phyloP scores from a whole-genome alignment of 2,329 filamentous ascomycete species.

The Elsinoe fawcettii region DNA sequence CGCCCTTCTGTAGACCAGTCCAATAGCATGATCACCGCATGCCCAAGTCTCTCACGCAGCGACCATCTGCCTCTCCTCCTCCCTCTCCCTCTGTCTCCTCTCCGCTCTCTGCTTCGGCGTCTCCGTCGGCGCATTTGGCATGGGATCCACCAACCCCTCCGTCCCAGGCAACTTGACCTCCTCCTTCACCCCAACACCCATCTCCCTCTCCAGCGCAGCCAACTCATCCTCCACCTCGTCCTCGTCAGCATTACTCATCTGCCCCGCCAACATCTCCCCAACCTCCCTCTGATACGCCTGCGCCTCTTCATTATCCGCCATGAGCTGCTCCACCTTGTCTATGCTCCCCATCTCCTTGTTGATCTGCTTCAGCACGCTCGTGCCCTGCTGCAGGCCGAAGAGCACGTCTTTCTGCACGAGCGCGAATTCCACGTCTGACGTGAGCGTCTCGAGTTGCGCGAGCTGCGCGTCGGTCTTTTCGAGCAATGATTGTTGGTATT shows the following conservation, averaged over 20 bases:
- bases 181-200: constrained; percentile 30
- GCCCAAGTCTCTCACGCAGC: constrained; percentile 20
- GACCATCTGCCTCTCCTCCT: constrained; percentile 21
- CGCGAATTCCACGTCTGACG: constrained; percentile 86
- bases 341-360: constrained; percentile 93
- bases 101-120: constrained; percentile 25
- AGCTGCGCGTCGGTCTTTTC: constrained; percentile 86
- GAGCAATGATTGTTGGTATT: constrained; percentile 88
- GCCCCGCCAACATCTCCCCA: constrained; percentile 78
- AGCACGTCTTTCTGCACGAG: constrained; percentile 94
- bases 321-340: constrained; percentile 86
- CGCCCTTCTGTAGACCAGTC: constrained; percentile 37
- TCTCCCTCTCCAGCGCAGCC: constrained; percentile 65
- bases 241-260: constrained; percentile 90
- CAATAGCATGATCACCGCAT: background rate
- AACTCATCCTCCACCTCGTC: constrained; percentile 97
- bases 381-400: constrained; percentile 87
- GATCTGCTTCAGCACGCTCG: constrained; percentile 80
- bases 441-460: constrained; percentile 85
- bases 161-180: constrained; percentile 28
- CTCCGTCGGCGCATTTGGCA: constrained; percentile 29
- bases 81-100: constrained; percentile 24
- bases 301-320: constrained; percentile 86
- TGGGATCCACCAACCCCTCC: constrained; percentile 19
- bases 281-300: constrained; percentile 93